These are phyloP conservation scores for Chenopodium suecicum DNA, from an alignment of 148 eudicot species.

Conservation along the genomic window DNA sequence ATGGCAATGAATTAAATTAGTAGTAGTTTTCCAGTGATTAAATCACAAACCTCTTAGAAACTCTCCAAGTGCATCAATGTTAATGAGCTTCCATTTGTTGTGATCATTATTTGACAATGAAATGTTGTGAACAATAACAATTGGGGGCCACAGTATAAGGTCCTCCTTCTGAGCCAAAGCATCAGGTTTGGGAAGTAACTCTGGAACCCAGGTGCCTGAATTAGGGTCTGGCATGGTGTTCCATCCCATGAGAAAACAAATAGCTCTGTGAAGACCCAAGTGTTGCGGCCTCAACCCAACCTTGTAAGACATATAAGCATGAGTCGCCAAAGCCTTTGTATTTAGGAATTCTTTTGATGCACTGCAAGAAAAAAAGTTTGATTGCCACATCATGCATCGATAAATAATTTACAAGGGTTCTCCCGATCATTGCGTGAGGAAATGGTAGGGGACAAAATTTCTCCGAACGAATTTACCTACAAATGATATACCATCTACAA, in stretches of 20 bases:
- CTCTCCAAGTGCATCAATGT: slow-evolving; percentile 32
- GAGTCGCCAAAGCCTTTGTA: slow-evolving; percentile 43
- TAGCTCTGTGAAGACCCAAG: slow-evolving; percentile 55
- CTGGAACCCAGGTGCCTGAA: slow-evolving; percentile 35
- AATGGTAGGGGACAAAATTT: background rate
- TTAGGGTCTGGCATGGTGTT: slow-evolving; percentile 34
- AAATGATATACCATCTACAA: background rate
- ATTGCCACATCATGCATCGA: slow-evolving; percentile 7
- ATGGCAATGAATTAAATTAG: background rate
- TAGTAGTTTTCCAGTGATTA: background rate
- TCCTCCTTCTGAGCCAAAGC: slow-evolving; percentile 51
- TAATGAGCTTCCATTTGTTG: slow-evolving; percentile 30
- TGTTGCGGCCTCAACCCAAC: slow-evolving; percentile 43
- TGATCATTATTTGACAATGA: slow-evolving; percentile 28
- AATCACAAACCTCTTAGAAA: slow-evolving; percentile 44
- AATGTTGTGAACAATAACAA: slow-evolving; percentile 39
- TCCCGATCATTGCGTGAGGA: background rate
- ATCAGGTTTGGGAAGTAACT: slow-evolving; percentile 30
- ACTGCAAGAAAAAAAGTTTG: slow-evolving; percentile 31
- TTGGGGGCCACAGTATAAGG: slow-evolving; percentile 57
- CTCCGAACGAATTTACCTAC: background rate
- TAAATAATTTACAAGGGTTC: slow-evolving; percentile 1
- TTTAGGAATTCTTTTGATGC: slow-evolving; percentile 48
- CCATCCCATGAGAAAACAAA: slow-evolving; percentile 61
- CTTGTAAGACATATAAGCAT: slow-evolving; percentile 52